These are phyloP conservation scores for Capronia americana DNA, from an alignment of 2,329 filamentous ascomycete species.

Conservation along the genomic window DNA sequence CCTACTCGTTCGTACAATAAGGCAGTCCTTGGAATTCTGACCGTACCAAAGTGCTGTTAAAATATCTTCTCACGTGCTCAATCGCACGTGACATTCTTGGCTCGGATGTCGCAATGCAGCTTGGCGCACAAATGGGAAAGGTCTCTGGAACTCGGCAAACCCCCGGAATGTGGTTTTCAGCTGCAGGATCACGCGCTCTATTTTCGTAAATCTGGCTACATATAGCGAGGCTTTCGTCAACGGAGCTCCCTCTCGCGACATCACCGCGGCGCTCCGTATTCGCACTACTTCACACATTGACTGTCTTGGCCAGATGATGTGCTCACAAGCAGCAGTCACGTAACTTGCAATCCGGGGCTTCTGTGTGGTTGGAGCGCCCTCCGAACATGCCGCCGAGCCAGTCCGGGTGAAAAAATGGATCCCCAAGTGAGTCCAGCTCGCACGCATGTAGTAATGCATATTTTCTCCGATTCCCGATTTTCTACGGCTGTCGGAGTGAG, in stretches of 20 bases:
- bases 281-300: background rate
- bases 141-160: background rate
- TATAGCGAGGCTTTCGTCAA: constrained; percentile 14
- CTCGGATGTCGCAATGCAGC: background rate
- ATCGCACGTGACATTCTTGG: background rate
- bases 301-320: constrained; percentile 18
- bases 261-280: background rate
- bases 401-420: constrained; percentile 9
- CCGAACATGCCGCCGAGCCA: constrained; percentile 8
- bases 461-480: constrained; percentile 21
- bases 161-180: background rate
- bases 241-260: constrained; percentile 11
- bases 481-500: constrained; percentile 22
- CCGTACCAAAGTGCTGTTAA: too few relatives aligned
- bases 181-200: background rate
- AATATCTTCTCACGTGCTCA: background rate
- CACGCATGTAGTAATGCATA: constrained; percentile 19
- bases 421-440: constrained; percentile 10
- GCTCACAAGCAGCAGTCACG: constrained; percentile 16
- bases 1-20: too few relatives aligned
- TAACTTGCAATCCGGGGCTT: constrained; percentile 6
- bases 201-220: background rate
- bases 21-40: too few relatives aligned
- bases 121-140: background rate
- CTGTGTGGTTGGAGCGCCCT: background rate